A percentile compares a stretch with the other conserved stretches of the same genome.
phyloP scores from a whole-genome alignment of 805 yeast genomes.

The Saccharomycopsis oosterbeekiorum region DNA sequence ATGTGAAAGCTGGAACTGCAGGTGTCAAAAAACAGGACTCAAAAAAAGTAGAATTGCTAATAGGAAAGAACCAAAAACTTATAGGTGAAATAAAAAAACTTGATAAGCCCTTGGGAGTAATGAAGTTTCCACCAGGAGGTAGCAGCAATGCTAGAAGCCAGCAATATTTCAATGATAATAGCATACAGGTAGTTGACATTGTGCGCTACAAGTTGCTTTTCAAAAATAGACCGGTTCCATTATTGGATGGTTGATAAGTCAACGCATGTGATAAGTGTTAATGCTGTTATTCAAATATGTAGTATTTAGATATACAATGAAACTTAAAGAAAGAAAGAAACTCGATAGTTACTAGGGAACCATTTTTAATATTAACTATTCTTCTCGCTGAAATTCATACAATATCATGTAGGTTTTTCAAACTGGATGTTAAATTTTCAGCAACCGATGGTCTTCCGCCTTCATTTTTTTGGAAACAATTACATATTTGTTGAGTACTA shows the following conservation, averaged over 20 bases:
- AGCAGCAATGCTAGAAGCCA: constrained; percentile 13
- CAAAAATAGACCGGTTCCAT: constrained; percentile 60
- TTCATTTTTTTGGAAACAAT: background rate
- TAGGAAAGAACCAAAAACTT: constrained; percentile 63
- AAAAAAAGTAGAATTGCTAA: constrained; percentile 28
- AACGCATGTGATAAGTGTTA: background rate
- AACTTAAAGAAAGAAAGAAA: too few relatives aligned
- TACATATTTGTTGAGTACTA: background rate
- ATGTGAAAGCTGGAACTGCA: background rate
- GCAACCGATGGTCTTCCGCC: background rate
- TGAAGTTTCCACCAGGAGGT: constrained; percentile 33
- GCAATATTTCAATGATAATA: constrained; percentile 19
- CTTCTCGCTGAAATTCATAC: background rate
- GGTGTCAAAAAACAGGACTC: background rate
- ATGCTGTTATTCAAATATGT: too few relatives aligned
- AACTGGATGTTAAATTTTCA: background rate
- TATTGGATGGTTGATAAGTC: background rate
- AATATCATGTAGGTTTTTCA: background rate
- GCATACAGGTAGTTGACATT: constrained; percentile 48
- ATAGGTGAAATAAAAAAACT: constrained; percentile 50
- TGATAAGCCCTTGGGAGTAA: constrained; percentile 55
- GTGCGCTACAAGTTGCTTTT: constrained; percentile 51
- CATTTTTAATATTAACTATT: too few relatives aligned
- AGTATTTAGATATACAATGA: too few relatives aligned
- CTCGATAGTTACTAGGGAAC: too few relatives aligned